Evolutionary conservation across 495 filamentous ascomycete genomes (phyloP).

Genomic region (Patellaria atrata): DNA sequence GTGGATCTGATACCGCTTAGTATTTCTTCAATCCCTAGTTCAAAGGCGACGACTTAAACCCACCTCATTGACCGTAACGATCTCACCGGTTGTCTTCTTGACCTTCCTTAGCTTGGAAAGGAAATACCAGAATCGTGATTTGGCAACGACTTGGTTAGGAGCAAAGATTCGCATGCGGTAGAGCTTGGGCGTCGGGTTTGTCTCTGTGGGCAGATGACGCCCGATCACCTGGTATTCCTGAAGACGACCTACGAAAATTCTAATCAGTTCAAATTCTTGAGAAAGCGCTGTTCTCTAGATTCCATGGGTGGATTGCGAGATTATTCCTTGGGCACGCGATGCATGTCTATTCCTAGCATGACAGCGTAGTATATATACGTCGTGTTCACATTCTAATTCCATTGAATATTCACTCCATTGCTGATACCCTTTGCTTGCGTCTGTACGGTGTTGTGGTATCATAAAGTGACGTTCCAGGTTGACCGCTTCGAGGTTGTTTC

Average conservation of each 20-base stretch:
- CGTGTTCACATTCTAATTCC: too few species aligned
- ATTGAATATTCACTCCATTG: too few species aligned
- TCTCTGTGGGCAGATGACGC: conserved; percentile 93
- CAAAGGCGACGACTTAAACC: conserved; percentile 24
- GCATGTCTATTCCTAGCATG: too few species aligned
- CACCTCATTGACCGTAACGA: conserved; percentile 92
- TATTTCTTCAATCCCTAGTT: too few species aligned
- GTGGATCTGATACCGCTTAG: conserved; percentile 50
- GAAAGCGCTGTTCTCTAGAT: background rate
- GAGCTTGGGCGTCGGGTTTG: conserved; percentile 88
- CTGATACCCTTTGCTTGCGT: too few species aligned
- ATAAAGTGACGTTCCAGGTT: background rate
- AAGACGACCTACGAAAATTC: conserved; percentile 78
- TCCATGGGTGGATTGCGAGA: background rate
- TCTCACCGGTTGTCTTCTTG: conserved; percentile 99
- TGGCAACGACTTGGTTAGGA: conserved; percentile 91
- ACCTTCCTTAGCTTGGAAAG: conserved; percentile 95
- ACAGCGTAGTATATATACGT: too few species aligned
- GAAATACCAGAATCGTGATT: conserved; percentile 99
- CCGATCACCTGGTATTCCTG: conserved; percentile 99
- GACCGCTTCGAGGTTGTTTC: too few species aligned
- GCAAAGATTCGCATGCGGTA: conserved; percentile 99
- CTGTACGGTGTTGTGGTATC: too few species aligned
- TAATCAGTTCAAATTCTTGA: conserved; percentile 17
- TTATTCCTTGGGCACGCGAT: too few species aligned